Evolutionary conservation across 257 asterid species (phyloP), one percentile per base, ranked within the genome.

Genomic region (Capsicum baccatum): DNA sequence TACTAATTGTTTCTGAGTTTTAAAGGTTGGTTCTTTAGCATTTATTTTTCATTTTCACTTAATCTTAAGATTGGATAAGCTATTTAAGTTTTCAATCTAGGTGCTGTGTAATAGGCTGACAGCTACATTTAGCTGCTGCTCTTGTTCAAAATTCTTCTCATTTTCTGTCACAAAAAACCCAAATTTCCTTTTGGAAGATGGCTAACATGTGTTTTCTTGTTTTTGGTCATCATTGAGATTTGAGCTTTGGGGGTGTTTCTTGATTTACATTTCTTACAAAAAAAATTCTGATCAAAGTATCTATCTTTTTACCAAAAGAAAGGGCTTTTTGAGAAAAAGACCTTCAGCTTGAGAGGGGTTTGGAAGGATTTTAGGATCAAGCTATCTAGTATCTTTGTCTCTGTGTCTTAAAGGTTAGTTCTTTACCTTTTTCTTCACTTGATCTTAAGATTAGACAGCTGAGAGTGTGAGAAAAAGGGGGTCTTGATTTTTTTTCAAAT

Each of bases 341-440:
- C 59, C 17, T 66, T 48, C 62, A 59, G 58, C 74, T 86, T 64
- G 60, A 52, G 81, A 76, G n/a, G 64, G 81, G 81, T 33, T 66
- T 79, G 58, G 35, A 71, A 82, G 83, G 63, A 58, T 10, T 81
- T 81, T 83, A 35, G 83, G 82, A 57, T 79, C 86, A 86, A 88
- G 89, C 79, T 68, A 54, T 39, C 42, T 39, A 39, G 42, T 39
- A 39, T 39, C 42, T 39, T 39, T 39, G 84, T 87, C 80, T 83
- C 74, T 80, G 79, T 70, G 58, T 81, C 91, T 86, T 88, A 70
- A 92, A 90, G 92, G 84, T 89, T 84, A 86, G 87, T 82, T 68
- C 84, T 84, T 84, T 86, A 83, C 47, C 48, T 81, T 79, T 70
- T 85, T 58, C 8, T 21, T 57, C 58, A 79, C 56, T 83, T 9